Base-by-base conservation (phyloP, 495 filamentous ascomycete species). In the Cladorrhinum samala region DNA sequence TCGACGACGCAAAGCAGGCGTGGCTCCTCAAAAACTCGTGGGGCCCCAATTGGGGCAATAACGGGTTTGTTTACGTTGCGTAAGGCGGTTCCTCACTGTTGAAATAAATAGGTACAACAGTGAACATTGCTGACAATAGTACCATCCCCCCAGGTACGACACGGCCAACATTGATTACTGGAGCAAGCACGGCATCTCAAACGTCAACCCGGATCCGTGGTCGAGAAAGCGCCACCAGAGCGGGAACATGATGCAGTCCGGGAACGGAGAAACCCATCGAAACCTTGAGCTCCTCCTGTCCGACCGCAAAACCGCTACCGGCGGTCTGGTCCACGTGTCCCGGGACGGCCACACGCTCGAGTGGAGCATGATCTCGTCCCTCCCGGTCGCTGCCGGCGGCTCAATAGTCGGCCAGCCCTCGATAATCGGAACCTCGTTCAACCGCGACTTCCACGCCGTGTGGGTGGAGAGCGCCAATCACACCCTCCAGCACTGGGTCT, bases 1-100 rank as follows among this genome's bases (percentile, higher is more conserved):
- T 59, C 30, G 53, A 59, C 27, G 59, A 59, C 14, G 42, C 25
- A 9, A 56, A 25, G 43, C 37, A 53, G 53, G 56, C 53, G 23
- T 62, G 60, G 56, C 51, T 62, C 7, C 37, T 62, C 27, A 62
- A 62, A 50, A 62, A 62, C 33, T 62, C 60, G 3, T 62, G 60
- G 60, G 60, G 60, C 0, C 8, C 37, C 20, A 30, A 41, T 1
- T 59, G 56, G 56, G 56, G 56, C 2, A 13, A 50, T 1, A 24
- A 45, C 11, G 56, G 60, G 25, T 62, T 56, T 54, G 56, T 52
- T 54, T 59, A 59, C 24, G 49, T 62, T 59, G 56, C 33, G 60
- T 62, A 27, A 37, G 60, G 51, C 9, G 2, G 0, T 18, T 14
- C 40, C 39, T 21, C 25, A 6, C 9, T 41, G 9, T 9, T 49